A percentile compares a stretch with the other conserved stretches of the same genome.
phyloP scores from a whole-genome alignment of 2,329 filamentous ascomycete species.

The Apiospora saccharicola region DNA sequence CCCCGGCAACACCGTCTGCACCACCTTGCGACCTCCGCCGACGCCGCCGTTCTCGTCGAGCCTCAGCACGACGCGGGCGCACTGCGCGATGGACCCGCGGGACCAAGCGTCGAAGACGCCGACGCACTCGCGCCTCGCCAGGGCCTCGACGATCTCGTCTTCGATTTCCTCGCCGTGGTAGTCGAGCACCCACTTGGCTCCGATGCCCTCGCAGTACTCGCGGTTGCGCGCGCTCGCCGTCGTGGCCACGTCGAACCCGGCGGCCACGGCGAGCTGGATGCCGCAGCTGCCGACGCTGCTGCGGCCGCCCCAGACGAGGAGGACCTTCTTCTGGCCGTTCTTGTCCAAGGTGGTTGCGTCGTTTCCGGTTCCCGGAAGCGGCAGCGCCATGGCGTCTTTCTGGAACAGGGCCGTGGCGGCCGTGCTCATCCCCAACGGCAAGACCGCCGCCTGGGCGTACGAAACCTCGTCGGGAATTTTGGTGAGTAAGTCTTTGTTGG shows the following conservation, averaged over 20 bases:
- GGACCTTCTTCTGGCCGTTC: background rate
- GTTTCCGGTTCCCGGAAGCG: slow-evolving; percentile 19
- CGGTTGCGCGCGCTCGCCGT: slow-evolving; percentile 44
- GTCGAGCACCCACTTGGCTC: slow-evolving; percentile 35
- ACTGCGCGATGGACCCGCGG: slow-evolving; percentile 15
- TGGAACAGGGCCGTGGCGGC: slow-evolving; percentile 30
- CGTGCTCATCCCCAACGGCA: slow-evolving; percentile 33
- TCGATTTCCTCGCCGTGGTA: slow-evolving; percentile 36
- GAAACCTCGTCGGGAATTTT: slow-evolving; percentile 30
- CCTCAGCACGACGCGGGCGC: slow-evolving; percentile 22
- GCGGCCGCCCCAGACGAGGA: slow-evolving; percentile 42
- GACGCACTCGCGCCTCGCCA: slow-evolving; percentile 40
- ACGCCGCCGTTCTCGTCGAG: background rate
- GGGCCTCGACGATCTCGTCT: slow-evolving; percentile 38
- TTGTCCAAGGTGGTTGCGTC: background rate
- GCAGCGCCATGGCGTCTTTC: slow-evolving; percentile 23
- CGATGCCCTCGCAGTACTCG: slow-evolving; percentile 34
- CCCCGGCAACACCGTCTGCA: slow-evolving; percentile 31
- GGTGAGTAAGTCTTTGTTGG: background rate
- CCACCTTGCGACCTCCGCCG: background rate
- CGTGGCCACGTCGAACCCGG: slow-evolving; percentile 50
- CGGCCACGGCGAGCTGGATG: slow-evolving; percentile 49
- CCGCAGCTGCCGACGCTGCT: slow-evolving; percentile 51
- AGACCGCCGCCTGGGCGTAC: slow-evolving; percentile 29
- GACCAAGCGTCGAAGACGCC: slow-evolving; percentile 39